These are phyloP conservation scores for Amaranthus tricolor DNA, from an alignment of 179 eudicot genomes.

Conservation along the genomic window DNA sequence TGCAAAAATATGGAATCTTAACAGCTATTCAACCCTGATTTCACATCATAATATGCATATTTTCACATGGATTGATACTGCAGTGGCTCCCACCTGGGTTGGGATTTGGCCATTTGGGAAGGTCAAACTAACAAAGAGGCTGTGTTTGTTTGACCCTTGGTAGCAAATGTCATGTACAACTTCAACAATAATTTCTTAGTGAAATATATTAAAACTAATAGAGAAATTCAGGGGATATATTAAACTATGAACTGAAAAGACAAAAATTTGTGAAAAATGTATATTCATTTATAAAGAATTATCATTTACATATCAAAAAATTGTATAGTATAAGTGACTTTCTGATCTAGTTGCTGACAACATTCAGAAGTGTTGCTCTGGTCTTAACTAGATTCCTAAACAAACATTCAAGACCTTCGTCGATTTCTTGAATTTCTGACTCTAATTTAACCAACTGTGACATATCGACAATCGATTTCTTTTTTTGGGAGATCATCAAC, in stretches of 20 bases:
- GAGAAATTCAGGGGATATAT: too few species aligned
- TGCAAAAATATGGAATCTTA: not conserved
- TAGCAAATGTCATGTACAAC: too few species aligned
- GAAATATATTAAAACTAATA: too few species aligned
- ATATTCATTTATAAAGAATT: not conserved
- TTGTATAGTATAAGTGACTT: not conserved
- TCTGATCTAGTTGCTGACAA: conserved; percentile 31
- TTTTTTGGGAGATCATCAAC: conserved; percentile 20
- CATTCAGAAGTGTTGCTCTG: conserved; percentile 45
- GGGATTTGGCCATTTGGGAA: too few species aligned
- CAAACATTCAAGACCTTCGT: conserved; percentile 37
- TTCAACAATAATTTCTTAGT: too few species aligned
- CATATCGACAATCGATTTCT: conserved; percentile 14
- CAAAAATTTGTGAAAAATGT: not conserved
- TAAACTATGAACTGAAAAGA: not conserved
- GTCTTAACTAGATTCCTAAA: conserved; percentile 43
- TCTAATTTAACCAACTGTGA: conserved; percentile 29
- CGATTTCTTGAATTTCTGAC: conserved; percentile 34
- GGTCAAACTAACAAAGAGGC: too few species aligned
- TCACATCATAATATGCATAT: not conserved
- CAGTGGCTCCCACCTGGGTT: too few species aligned
- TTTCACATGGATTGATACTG: too few species aligned
- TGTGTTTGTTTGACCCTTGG: too few species aligned
- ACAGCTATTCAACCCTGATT: not conserved
- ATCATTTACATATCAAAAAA: not conserved